A percentile compares a stretch with the other conserved stretches of the same genome.
Conservation (phyloP, 2,329 filamentous ascomycete species). For the Trichoderma koningiopsis region DNA sequence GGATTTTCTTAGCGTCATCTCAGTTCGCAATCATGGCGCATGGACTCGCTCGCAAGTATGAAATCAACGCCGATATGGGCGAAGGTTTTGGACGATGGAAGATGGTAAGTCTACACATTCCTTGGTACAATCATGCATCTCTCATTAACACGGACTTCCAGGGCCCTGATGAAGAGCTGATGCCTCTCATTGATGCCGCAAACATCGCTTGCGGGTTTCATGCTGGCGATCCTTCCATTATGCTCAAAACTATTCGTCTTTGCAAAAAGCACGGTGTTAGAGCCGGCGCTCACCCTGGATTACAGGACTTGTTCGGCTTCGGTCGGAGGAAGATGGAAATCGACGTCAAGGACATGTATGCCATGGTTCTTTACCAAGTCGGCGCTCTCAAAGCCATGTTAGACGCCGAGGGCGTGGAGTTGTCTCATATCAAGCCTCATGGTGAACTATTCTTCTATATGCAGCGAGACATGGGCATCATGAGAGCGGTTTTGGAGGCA, state of each 20-base stretch:
- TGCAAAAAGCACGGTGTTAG: not conserved
- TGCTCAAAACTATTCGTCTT: too few species aligned
- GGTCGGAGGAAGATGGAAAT: constrained; percentile 1
- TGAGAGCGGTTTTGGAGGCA: too few species aligned
- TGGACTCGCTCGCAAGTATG: constrained; percentile 5
- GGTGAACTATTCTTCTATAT: too few species aligned
- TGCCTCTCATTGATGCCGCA: too few species aligned
- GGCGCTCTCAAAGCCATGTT: not conserved
- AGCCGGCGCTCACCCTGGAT: not conserved
- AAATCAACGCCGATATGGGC: constrained; percentile 5
- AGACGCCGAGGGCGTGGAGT: not conserved
- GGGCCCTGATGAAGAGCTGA: too few species aligned
- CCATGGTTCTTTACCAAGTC: constrained; percentile 2
- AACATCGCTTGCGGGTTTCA: too few species aligned
- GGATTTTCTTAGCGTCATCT: not conserved
- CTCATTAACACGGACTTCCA: too few species aligned
- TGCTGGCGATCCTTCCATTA: too few species aligned
- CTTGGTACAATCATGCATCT: too few species aligned
- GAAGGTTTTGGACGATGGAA: not conserved
- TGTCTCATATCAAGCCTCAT: too few species aligned
- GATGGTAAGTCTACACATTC: not conserved
- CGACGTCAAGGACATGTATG: constrained; percentile 1
- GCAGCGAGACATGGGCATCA: too few species aligned
- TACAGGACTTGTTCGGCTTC: not conserved
- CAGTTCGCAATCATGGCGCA: not conserved